Percentiles rank a stretch among this genome's conserved stretches.
Conservation (phyloP, 140 eudicot genomes). For the Bidens hawaiensis region DNA sequence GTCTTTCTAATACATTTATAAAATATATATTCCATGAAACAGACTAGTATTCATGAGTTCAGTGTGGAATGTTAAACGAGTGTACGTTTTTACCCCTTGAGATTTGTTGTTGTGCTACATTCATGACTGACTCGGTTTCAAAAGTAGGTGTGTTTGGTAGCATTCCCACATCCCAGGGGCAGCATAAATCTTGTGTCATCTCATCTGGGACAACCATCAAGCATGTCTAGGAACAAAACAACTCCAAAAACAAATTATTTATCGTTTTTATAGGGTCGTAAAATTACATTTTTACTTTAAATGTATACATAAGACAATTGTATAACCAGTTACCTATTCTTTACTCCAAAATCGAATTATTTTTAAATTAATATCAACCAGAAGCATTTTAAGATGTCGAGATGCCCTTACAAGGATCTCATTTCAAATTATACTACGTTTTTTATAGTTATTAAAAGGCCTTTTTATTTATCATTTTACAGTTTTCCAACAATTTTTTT, state of each 20-base stretch:
- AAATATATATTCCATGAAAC: neutral
- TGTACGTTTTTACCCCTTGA: constrained; percentile 18
- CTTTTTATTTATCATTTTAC: too few species aligned
- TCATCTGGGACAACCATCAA: constrained; percentile 33
- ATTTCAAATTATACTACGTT: too few species aligned
- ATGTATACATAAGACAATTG: neutral
- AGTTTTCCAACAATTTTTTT: neutral
- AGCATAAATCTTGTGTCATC: constrained; percentile 71
- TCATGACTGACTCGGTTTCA: constrained; percentile 23
- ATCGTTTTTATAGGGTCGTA: too few species aligned
- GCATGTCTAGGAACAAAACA: constrained; percentile 13
- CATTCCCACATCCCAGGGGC: constrained; percentile 62
- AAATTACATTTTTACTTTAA: too few species aligned
- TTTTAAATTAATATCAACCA: too few species aligned
- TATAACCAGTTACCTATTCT: too few species aligned
- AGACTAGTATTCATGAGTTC: neutral
- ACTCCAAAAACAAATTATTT: too few species aligned
- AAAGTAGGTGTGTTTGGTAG: constrained; percentile 39
- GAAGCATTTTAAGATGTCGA: too few species aligned
- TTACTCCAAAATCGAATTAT: too few species aligned
- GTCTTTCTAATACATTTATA: neutral
- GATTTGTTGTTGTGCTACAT: constrained; percentile 19
- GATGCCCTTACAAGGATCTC: too few species aligned
- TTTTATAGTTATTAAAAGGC: too few species aligned
- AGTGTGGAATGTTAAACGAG: constrained; percentile 15